Evolutionary conservation across 345 rosid species (phyloP), one percentile per base, ranked within the genome.

Genomic region (Eucalyptus curtisii): DNA sequence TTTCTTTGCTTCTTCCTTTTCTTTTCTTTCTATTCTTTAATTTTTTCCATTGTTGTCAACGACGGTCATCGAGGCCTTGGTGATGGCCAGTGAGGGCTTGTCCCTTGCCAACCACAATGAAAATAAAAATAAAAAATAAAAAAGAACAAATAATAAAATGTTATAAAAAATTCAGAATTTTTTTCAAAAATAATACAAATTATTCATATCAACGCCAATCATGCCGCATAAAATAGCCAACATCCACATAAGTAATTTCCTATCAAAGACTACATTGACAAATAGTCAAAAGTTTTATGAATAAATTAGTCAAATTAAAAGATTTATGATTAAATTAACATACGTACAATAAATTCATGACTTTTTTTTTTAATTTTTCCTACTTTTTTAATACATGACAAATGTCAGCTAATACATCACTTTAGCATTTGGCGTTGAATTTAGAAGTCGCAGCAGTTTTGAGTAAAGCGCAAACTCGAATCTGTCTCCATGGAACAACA

Each of bases 211-310:
- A 33, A 1, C 13, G 1, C 7, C 15, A 3, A 40, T 4, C 5
- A 11, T 40, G 1, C 27, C 2, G 3, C 8, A 12, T 40, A 20
- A 4, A 37, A 37, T 5, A 20, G 6, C 0, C 27, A 22, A 2
- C 30, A 6, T 20, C 27, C 8, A 40, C 4, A 20, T 20, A 9
- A 40, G 3, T 4, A 20, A 76, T 76, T 76, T 64, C 3, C 5
- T 1, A 5, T 24, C 5, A 20, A 40, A 25, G 4, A 76, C 27
- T 1, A 12, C 7, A 20, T 40, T 20, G 14, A 1, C 14, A 76
- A 37, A 40, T 42, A 37, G 45, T 68, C 44, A 68, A 68, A 68
- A 71, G 0, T 0, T 3, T 40, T 40, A 76, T 7, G 4, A 13
- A 4, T 76, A 76, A 76, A 42, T 76, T 76, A 4, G 14, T 2